phyloP scores from a whole-genome alignment of 805 yeast species.

The Starmerella khaoyaiensis region DNA sequence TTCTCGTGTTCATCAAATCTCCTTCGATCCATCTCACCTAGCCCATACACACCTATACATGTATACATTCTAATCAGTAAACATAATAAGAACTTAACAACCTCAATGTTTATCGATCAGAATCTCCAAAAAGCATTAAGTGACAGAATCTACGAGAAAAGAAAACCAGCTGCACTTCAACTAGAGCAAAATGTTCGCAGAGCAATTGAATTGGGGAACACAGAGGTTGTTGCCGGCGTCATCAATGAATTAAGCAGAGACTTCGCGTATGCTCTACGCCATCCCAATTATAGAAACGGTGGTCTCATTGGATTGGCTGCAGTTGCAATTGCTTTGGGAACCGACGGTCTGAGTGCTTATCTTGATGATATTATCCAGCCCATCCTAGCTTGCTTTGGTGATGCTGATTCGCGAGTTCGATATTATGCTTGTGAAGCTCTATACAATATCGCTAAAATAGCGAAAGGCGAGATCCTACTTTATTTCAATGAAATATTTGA shows the following conservation, averaged over 20 bases:
- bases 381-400: constrained; percentile 88
- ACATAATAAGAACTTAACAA: no score
- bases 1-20: no score
- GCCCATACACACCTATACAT: not conserved
- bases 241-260: constrained; percentile 67
- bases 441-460: constrained; percentile 91
- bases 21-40: no score
- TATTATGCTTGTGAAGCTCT: constrained; percentile 94
- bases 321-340: constrained; percentile 84
- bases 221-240: constrained; percentile 43
- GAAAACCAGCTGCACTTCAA: constrained; percentile 58
- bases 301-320: constrained; percentile 94
- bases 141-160: constrained; percentile 63
- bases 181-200: constrained; percentile 62
- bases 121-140: constrained; percentile 53
- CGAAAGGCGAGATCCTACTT: constrained; percentile 81
- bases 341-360: constrained; percentile 65
- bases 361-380: constrained; percentile 82
- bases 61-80: no score
- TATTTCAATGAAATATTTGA: constrained; percentile 94
- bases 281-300: constrained; percentile 84
- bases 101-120: constrained; percentile 36
- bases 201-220: constrained; percentile 47
- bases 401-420: constrained; percentile 92
- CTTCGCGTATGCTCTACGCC: constrained; percentile 70